Evolutionary conservation across 2,329 filamentous ascomycete genomes (phyloP), one percentile per base, ranked within the genome.

Genomic region (Thelonectria blattea): DNA sequence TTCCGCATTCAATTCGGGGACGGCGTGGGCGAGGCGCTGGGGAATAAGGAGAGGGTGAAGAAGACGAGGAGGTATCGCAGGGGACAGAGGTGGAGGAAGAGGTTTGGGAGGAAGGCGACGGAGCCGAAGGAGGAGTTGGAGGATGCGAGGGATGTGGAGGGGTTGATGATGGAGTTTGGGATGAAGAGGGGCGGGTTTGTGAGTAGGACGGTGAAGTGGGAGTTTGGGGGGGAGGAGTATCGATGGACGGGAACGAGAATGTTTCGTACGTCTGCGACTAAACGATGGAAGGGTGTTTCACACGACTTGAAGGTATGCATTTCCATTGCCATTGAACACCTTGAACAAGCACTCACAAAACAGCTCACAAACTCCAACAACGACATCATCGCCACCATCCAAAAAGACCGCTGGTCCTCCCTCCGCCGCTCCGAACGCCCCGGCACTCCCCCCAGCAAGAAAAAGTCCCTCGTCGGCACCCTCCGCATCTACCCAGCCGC

Each of bases 1-100:
- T 65, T 66, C 24, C 49, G 42, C 8, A 48, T 66, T 2, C 52
- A 66, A 17, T 20, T 64, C 11, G 65, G 63, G 1, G 63, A 65
- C n/a, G 65, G 63, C 14, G 51, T 65, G 6, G 37, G 45, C 0
- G 58, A 65, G 39, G 63, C 61, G 9, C 42, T 66, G 41, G 55
- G 56, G 30, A 64, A 65, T 15, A 56, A 61, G 24, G 41, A 52
- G 14, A 42, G 50, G 10, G 55, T 43, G 1, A 60, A 54, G n/a
- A 48, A 60, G 27, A 12, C 34, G 24, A 56, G 56, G 11, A 32
- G 20, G 2, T 55, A 63, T 32, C 30, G 24, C 30, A 18, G 37
- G 2, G 30, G 8, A 20, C 57, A 60, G 39, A 57, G 45, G 22
- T 53, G 24, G 20, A 60, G 61, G 17, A 61, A 54, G 24, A 20